Conservation (phyloP, 2,329 filamentous ascomycete genomes). For the Tolypocladium amazonense region DNA sequence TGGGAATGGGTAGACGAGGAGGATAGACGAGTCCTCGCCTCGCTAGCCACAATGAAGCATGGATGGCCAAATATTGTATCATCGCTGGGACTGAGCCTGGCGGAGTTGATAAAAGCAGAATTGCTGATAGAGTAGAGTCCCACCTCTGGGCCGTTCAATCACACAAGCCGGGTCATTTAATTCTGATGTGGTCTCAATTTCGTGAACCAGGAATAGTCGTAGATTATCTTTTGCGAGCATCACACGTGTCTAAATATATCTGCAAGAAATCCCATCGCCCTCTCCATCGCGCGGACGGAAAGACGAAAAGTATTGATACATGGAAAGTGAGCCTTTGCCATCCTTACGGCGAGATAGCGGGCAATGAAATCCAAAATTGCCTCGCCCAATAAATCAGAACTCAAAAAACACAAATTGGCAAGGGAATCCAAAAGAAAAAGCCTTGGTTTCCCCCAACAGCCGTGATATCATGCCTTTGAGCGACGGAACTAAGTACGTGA, state of each 20-base stretch:
- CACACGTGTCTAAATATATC: neutral
- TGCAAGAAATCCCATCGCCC: neutral
- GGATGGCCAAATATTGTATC: slow-evolving; percentile 13
- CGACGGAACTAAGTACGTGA: neutral
- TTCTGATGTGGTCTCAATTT: neutral
- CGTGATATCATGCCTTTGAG: neutral
- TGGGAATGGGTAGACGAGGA: neutral
- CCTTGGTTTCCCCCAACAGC: neutral
- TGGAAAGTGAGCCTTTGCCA: neutral
- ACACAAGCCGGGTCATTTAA: neutral
- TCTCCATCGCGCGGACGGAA: neutral
- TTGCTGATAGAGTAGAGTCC: neutral
- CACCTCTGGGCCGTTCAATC: neutral
- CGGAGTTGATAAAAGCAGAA: neutral
- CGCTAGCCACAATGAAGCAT: slow-evolving; percentile 3
- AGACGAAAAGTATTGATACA: neutral
- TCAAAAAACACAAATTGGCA: neutral
- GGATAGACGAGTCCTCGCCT: neutral
- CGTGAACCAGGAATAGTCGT: neutral
- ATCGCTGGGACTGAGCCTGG: neutral
- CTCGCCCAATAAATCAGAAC: neutral
- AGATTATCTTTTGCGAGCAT: neutral
- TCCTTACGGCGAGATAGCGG: neutral
- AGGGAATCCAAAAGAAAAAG: neutral
- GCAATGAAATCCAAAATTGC: neutral